phyloP scores from a whole-genome alignment of 768 basidiomycete genomes.

The Phylloporus arenicola region DNA sequence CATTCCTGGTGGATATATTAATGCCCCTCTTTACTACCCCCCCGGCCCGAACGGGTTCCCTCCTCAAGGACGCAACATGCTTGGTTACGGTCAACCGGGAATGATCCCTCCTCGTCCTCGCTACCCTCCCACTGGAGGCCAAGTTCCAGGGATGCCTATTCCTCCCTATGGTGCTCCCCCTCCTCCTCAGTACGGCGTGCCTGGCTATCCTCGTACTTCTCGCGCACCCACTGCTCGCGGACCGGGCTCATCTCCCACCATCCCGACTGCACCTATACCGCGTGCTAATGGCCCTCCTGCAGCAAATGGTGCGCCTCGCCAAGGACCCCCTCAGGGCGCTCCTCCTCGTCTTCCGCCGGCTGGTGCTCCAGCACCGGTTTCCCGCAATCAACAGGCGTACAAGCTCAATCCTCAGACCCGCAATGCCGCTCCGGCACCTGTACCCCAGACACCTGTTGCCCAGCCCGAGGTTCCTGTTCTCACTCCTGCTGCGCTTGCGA shows the following conservation, averaged over 20 bases:
- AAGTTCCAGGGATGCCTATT: conserved; percentile 73
- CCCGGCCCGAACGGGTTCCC: conserved; percentile 72
- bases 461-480: conserved; percentile 50
- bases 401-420: conserved; percentile 34
- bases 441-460: conserved; percentile 36
- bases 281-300: conserved; percentile 61
- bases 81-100: conserved; percentile 77
- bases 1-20: conserved; percentile 54
- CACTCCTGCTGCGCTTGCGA: conserved; percentile 56
- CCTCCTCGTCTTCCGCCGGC: conserved; percentile 43
- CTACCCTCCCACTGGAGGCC: conserved; percentile 65
- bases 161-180: conserved; percentile 63
- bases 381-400: conserved; percentile 31
- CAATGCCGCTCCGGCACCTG: conserved; percentile 31
- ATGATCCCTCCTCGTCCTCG: conserved; percentile 88
- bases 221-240: conserved; percentile 63
- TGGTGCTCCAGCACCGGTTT: conserved; percentile 42
- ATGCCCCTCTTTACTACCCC: conserved; percentile 64
- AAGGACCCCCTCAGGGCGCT: conserved; percentile 34
- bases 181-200: conserved; percentile 69
- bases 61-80: conserved; percentile 63
- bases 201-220: conserved; percentile 56
- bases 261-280: conserved; percentile 56
- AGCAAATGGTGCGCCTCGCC: conserved; percentile 50
- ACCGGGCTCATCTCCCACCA: conserved; percentile 65